Conservation (phyloP, 2,329 filamentous ascomycete genomes). For the Aureobasidium leucospermi region DNA sequence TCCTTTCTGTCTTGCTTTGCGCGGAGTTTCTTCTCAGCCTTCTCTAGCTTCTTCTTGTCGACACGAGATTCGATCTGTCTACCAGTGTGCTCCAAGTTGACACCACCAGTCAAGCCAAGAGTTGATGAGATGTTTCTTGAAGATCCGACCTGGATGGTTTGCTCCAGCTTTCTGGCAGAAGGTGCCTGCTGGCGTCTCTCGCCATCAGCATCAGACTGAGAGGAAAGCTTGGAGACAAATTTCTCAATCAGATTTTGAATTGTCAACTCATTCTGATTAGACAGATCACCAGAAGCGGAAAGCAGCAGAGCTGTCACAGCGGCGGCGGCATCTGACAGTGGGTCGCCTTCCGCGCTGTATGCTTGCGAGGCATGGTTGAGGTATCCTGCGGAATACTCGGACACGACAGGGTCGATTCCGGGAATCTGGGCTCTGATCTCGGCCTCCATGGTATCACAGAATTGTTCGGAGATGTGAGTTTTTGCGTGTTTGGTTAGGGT, state of each 20-base stretch:
- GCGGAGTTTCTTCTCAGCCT: constrained; percentile 93
- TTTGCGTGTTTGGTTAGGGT: constrained; percentile 10
- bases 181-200: constrained; percentile 65
- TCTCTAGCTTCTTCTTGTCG: constrained; percentile 97
- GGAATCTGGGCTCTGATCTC: constrained; percentile 30
- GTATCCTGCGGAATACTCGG: constrained; percentile 61
- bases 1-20: constrained; percentile 98
- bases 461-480: not conserved
- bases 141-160: constrained; percentile 88
- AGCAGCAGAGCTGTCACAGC: constrained; percentile 82
- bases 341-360: constrained; percentile 70
- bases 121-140: constrained; percentile 96
- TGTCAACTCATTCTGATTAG: constrained; percentile 62
- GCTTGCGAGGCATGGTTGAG: constrained; percentile 84
- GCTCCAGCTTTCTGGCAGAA: constrained; percentile 76
- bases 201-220: constrained; percentile 60
- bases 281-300: constrained; percentile 83
- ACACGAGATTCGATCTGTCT: constrained; percentile 97
- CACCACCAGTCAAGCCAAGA: constrained; percentile 72
- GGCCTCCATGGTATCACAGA: constrained; percentile 25
- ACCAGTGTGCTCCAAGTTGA: constrained; percentile 87
- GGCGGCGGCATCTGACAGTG: constrained; percentile 74
- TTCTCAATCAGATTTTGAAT: constrained; percentile 81
- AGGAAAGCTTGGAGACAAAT: constrained; percentile 76
- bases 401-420: constrained; percentile 31